phyloP scores from a whole-genome alignment of 1,284 basidiomycete genomes.

The Rhodotorula sp. region DNA sequence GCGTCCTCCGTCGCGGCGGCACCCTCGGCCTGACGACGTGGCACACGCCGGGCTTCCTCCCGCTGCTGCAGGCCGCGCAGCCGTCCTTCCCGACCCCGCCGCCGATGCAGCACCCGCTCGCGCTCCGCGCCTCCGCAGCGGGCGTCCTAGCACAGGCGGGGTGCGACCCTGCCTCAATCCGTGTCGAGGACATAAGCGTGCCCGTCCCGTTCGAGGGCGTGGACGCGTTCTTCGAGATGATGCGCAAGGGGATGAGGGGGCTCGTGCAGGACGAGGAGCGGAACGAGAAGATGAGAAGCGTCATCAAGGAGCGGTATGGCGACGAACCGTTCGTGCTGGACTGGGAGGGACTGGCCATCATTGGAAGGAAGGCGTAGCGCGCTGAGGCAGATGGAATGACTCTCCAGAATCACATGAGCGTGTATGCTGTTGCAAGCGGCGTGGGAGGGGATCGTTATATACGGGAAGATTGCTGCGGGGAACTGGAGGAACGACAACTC shows the following conservation, averaged over 20 bases:
- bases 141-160: neutral
- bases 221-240: neutral
- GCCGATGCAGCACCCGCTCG: neutral
- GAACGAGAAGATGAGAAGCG: neutral
- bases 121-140: neutral
- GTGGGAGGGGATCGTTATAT: neutral
- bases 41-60: conserved; percentile 2
- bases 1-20: conserved; percentile 4
- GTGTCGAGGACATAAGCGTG: neutral
- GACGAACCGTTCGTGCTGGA: neutral
- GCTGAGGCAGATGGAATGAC: too few species aligned
- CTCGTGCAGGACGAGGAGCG: conserved; percentile 1
- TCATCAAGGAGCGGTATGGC: conserved; percentile 1
- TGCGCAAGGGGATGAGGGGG: neutral
- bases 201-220: neutral
- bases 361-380: conserved; percentile 5
- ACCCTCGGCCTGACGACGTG: conserved; percentile 5
- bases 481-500: neutral
- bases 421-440: neutral
- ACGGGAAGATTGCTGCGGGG: neutral
- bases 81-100: neutral
- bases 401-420: neutral
- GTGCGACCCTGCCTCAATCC: neutral
- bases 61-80: conserved; percentile 6
- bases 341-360: conserved; percentile 1